Evolutionary conservation across 1,284 basidiomycete species (phyloP).

Genomic region (Ceratobasidium sp.): DNA sequence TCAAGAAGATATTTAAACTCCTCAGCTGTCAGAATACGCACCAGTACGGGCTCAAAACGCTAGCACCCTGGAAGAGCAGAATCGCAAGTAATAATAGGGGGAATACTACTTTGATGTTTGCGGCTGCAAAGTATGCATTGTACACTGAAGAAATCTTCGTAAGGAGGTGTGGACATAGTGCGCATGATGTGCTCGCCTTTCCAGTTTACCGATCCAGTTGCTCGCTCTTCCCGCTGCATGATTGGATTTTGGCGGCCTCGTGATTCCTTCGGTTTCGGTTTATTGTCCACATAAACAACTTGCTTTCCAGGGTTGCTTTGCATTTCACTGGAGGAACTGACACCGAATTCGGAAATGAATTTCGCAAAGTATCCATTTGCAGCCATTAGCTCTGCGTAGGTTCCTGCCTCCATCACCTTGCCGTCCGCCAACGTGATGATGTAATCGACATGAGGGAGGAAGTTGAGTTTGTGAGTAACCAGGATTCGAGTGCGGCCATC

Average conservation of each 20-base stretch:
- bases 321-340: constrained; percentile 45
- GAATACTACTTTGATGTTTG: constrained; percentile 12
- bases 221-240: constrained; percentile 68
- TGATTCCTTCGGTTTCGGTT: not conserved
- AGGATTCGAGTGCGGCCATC: constrained; percentile 79
- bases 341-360: constrained; percentile 72
- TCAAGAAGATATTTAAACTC: constrained; percentile 29
- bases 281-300: constrained; percentile 45
- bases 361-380: constrained; percentile 70
- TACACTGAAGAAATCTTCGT: constrained; percentile 49
- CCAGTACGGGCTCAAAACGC: constrained; percentile 27
- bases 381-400: constrained; percentile 70
- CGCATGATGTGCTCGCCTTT: constrained; percentile 53
- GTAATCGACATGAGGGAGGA: constrained; percentile 79
- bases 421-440: constrained; percentile 50
- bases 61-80: constrained; percentile 26
- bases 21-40: not conserved
- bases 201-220: constrained; percentile 69
- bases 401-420: constrained; percentile 75
- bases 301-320: not conserved
- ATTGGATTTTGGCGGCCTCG: constrained; percentile 61
- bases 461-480: constrained; percentile 82
- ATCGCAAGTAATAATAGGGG: constrained; percentile 29
- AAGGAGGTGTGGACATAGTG: constrained; percentile 14
- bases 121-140: constrained; percentile 22